Percentiles rank a stretch among this genome's conserved stretches.
Conservation (phyloP, 108 stramenopile species). For the Ochromonas danica region DNA sequence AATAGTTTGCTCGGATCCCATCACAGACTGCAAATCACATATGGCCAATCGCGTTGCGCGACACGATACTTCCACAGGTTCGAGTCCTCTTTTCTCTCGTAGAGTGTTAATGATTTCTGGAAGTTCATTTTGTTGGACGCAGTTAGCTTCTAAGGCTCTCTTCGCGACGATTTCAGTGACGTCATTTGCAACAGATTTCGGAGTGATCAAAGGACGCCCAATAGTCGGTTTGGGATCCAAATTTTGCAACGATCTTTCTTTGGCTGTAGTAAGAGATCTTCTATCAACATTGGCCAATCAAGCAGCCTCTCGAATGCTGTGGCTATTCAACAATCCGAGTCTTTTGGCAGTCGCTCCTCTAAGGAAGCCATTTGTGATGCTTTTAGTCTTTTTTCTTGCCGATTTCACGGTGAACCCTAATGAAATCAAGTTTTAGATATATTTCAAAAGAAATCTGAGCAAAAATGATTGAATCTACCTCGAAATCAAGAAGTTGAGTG, state of each 20-base stretch:
- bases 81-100: constrained; percentile 14
- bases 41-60: constrained; percentile 8
- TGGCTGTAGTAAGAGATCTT: constrained; percentile 15
- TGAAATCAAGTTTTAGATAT: constrained; percentile 17
- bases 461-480: constrained; percentile 17
- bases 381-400: constrained; percentile 17
- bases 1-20: too few species aligned
- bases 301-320: constrained; percentile 13
- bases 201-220: constrained; percentile 13
- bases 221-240: constrained; percentile 15
- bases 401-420: constrained; percentile 15
- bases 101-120: constrained; percentile 16
- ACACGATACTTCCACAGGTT: constrained; percentile 15
- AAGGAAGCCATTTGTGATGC: constrained; percentile 15
- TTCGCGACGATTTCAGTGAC: constrained; percentile 14
- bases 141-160: constrained; percentile 15
- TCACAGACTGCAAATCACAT: too few species aligned
- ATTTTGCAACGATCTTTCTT: constrained; percentile 17
- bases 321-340: constrained; percentile 15
- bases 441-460: constrained; percentile 17
- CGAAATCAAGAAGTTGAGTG: constrained; percentile 15
- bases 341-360: constrained; percentile 9
- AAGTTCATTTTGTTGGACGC: constrained; percentile 9
- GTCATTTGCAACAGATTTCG: constrained; percentile 15
- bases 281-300: constrained; percentile 15